Percentiles rank a stretch among this genome's conserved stretches.
phyloP scores from a whole-genome alignment of 306 rosid genomes.

The Lotus japonicus region DNA sequence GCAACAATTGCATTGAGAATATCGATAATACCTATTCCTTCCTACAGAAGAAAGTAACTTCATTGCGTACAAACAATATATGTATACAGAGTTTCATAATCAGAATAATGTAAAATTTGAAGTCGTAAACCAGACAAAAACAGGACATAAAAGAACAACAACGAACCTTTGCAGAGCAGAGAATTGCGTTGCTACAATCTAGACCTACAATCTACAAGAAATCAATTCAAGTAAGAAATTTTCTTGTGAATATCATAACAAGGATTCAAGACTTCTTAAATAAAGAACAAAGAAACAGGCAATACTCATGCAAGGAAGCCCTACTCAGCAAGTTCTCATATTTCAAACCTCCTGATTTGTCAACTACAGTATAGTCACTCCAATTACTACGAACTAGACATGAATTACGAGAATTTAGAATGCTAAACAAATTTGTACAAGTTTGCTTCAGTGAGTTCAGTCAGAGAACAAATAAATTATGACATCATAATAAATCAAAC shows the following conservation, averaged over 20 bases:
- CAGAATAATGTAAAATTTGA: not conserved
- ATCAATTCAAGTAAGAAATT: slow-evolving; percentile 12
- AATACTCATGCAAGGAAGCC: slow-evolving; percentile 7
- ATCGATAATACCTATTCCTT: slow-evolving; percentile 78
- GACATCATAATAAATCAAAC: not conserved
- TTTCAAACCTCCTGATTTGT: not conserved
- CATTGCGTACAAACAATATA: slow-evolving; percentile 2
- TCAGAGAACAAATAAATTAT: not conserved
- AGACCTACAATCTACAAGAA: slow-evolving; percentile 69
- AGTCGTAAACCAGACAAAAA: slow-evolving; percentile 1
- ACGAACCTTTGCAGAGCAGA: slow-evolving; percentile 89
- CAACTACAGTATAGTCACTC: slow-evolving; percentile 5
- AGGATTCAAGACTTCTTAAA: not conserved
- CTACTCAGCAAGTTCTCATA: slow-evolving; percentile 5
- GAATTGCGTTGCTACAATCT: slow-evolving; percentile 81
- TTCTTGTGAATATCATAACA: not conserved
- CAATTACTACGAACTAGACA: slow-evolving; percentile 1
- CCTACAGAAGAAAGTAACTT: slow-evolving; percentile 40
- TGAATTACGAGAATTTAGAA: not conserved
- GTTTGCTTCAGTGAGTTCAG: not conserved
- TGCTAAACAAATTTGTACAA: not conserved
- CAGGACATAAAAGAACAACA: slow-evolving; percentile 7
- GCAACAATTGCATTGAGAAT: slow-evolving; percentile 73
- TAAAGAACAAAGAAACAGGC: slow-evolving; percentile 3
- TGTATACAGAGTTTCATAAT: not conserved